These are phyloP conservation scores for Parathielavia hyrcaniae DNA, from an alignment of 495 filamentous ascomycete species.

Conservation along the genomic window DNA sequence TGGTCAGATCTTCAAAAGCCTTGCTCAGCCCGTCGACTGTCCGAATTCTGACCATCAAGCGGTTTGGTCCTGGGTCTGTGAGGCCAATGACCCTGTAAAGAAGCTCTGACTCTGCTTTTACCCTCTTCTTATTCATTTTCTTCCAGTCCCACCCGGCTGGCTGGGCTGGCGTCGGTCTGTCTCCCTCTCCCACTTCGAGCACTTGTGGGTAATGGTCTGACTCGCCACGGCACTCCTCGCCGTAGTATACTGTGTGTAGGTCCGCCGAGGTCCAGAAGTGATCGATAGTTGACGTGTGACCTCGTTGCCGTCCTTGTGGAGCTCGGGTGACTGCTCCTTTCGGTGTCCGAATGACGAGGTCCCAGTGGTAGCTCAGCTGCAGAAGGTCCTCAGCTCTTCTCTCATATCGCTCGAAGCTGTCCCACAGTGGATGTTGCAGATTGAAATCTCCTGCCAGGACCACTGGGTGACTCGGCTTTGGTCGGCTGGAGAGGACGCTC, in stretches of 20 bases:
- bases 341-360: neutral
- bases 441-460: conserved; percentile 8
- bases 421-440: conserved; percentile 3
- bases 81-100: neutral
- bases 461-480: neutral
- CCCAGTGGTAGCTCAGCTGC: neutral
- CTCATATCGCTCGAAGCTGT: neutral
- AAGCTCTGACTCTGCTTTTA: neutral
- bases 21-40: neutral
- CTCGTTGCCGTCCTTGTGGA: neutral
- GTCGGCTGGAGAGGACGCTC: neutral
- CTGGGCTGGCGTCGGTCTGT: neutral
- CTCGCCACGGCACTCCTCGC: neutral
- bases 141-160: neutral
- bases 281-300: neutral
- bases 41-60: too few species aligned
- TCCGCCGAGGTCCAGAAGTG: neutral
- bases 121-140: neutral
- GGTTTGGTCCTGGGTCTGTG: neutral
- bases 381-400: neutral
- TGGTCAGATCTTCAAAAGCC: neutral
- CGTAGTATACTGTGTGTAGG: neutral
- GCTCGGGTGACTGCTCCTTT: neutral
- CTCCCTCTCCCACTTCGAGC: conserved; percentile 3
- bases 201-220: conserved; percentile 10